Percentiles rank a stretch among this genome's conserved stretches.
These are phyloP conservation scores for Leptodermis oblonga DNA, from an alignment of 257 asterid species.

Conservation along the genomic window DNA sequence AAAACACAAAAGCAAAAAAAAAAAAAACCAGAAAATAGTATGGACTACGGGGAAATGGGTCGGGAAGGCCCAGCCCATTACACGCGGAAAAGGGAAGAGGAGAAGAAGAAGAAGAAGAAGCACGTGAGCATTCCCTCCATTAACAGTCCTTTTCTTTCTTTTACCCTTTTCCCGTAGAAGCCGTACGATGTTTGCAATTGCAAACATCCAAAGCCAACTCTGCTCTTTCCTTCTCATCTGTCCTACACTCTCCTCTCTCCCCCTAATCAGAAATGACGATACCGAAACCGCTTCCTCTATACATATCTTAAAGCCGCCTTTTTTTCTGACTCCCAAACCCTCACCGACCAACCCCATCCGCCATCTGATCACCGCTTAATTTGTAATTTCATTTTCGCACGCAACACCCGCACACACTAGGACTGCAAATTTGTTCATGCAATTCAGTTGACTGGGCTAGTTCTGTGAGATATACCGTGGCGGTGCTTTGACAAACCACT, in stretches of 20 bases:
- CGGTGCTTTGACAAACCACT: background rate
- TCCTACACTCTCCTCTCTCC: too few species aligned
- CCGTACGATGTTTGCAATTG: too few species aligned
- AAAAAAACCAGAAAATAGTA: too few species aligned
- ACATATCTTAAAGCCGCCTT: background rate
- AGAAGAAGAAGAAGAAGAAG: background rate
- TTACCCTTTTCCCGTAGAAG: too few species aligned
- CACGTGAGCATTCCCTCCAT: conserved; percentile 8
- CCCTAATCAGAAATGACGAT: too few species aligned
- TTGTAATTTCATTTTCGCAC: background rate
- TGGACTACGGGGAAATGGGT: too few species aligned
- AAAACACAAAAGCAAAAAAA: too few species aligned
- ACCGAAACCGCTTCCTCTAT: too few species aligned
- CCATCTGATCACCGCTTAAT: background rate
- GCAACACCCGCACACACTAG: background rate
- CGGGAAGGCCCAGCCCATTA: too few species aligned
- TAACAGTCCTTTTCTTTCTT: background rate
- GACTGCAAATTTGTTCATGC: background rate
- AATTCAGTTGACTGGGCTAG: background rate
- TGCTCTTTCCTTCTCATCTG: background rate
- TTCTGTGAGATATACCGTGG: background rate
- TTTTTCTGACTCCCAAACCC: background rate
- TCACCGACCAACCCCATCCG: background rate
- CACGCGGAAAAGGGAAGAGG: background rate
- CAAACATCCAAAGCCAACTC: background rate